A percentile compares a stretch with the other conserved stretches of the same genome.
phyloP scores from a whole-genome alignment of 1,139 yeast species.

The Saccharomyces hybrid region DNA sequence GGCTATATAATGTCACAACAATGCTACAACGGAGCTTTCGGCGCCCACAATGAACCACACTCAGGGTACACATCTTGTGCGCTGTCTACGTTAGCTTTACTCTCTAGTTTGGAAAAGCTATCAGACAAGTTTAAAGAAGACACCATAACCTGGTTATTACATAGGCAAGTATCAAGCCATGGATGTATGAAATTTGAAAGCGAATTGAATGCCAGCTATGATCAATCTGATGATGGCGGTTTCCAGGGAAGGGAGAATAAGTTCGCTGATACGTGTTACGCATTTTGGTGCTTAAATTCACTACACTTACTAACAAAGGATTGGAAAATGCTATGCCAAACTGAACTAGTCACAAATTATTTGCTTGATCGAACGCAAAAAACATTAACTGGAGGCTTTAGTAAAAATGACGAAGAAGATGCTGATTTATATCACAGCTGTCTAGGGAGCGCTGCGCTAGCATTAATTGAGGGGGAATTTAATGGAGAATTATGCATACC shows the following conservation, averaged over 20 bases:
- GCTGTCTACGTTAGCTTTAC: slow-evolving; percentile 50
- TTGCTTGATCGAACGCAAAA: slow-evolving; percentile 59
- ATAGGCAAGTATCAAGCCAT: slow-evolving; percentile 45
- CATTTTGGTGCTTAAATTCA: slow-evolving; percentile 78
- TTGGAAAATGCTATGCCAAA: slow-evolving; percentile 33
- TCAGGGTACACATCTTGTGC: slow-evolving; percentile 88
- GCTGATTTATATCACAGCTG: slow-evolving; percentile 72
- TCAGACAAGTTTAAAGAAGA: slow-evolving; percentile 18
- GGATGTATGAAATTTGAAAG: slow-evolving; percentile 26
- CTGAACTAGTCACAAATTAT: slow-evolving; percentile 33
- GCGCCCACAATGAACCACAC: slow-evolving; percentile 63
- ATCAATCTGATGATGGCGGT: slow-evolving; percentile 50
- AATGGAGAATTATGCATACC: slow-evolving; percentile 29
- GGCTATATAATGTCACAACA: slow-evolving; percentile 39
- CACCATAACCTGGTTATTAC: slow-evolving; percentile 52
- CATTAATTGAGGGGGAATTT: slow-evolving; percentile 35
- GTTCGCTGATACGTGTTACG: slow-evolving; percentile 81
- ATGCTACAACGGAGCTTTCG: slow-evolving; percentile 63
- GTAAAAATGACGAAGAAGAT: slow-evolving; percentile 51
- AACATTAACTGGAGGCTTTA: slow-evolving; percentile 68
- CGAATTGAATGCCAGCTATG: slow-evolving; percentile 25
- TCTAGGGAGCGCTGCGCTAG: slow-evolving; percentile 51
- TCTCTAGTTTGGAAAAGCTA: slow-evolving; percentile 31
- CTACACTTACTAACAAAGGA: slow-evolving; percentile 35
- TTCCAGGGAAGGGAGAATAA: slow-evolving; percentile 86